A percentile compares a stretch with the other conserved stretches of the same genome.
Evolutionary conservation across 2,329 filamentous ascomycete genomes (phyloP).

Genomic region (Teratosphaeria nubilosa): DNA sequence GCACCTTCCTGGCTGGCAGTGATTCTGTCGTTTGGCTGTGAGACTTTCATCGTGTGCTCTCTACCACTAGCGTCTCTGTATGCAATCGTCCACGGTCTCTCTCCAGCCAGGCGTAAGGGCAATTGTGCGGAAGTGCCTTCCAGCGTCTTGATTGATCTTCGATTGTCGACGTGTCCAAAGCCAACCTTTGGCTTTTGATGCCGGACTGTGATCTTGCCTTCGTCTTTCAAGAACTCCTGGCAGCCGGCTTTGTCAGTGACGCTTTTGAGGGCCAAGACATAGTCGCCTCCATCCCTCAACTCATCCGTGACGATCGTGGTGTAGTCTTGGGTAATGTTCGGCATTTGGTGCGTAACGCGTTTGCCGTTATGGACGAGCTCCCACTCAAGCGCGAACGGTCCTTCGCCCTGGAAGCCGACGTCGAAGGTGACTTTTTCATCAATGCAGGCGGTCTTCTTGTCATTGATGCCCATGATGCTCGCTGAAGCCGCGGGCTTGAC

Average conservation of each 20-base stretch:
- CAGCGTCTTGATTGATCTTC: slow-evolving; percentile 61
- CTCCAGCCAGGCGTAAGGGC: slow-evolving; percentile 71
- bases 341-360: slow-evolving; percentile 57
- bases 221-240: slow-evolving; percentile 74
- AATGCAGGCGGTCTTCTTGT: slow-evolving; percentile 62
- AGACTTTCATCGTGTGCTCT: slow-evolving; percentile 32
- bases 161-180: slow-evolving; percentile 79
- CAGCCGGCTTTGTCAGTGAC: slow-evolving; percentile 81
- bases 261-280: slow-evolving; percentile 73
- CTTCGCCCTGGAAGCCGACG: slow-evolving; percentile 67
- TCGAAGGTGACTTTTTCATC: slow-evolving; percentile 69
- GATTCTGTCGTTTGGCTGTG: slow-evolving; percentile 23
- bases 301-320: slow-evolving; percentile 67
- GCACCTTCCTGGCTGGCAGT: slow-evolving; percentile 41
- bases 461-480: slow-evolving; percentile 48
- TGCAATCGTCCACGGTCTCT: slow-evolving; percentile 70
- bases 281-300: slow-evolving; percentile 75
- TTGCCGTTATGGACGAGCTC: slow-evolving; percentile 86
- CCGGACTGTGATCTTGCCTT: slow-evolving; percentile 74
- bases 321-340: slow-evolving; percentile 51
- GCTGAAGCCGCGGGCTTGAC: slow-evolving; percentile 90
- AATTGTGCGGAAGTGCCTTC: slow-evolving; percentile 65
- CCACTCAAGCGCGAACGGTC: slow-evolving; percentile 83
- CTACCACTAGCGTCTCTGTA: slow-evolving; percentile 45
- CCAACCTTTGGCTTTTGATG: slow-evolving; percentile 77